Base-by-base conservation (phyloP, 1,139 yeast genomes). In the Candida labiduridarum region DNA sequence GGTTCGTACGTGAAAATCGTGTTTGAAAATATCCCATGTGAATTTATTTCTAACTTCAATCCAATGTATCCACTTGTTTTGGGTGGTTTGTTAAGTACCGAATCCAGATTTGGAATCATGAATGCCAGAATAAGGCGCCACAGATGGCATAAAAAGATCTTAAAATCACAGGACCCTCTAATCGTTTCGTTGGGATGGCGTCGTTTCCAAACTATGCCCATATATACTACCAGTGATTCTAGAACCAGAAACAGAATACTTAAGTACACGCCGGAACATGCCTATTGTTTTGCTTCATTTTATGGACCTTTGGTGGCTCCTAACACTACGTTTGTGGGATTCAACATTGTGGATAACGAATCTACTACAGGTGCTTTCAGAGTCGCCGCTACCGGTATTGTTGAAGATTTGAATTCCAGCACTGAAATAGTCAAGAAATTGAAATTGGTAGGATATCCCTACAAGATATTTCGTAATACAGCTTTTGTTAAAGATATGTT, bases 401-500 rank as follows among this genome's bases (percentile, higher is more conserved):
- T 95, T 39, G 95, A 90, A 67, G 98, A 94, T 66, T 86, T 94
- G 62, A 96, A 95, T 68, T 85, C 89, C 1, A 82, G 89, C 7
- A 90, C 85, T 42, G 97, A 94, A 66, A 92, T 95, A 59, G 99
- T 94, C 52, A 95, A 95, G 75, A 95, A 95, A 66, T 80, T 95
- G 70, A 95, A 95, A 68, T 80, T 95, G 55, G 97, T 94, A 30
- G 99, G 99, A 48, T 80, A 90, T 65, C 98, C 99, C 27, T 85
- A 87, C 68, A 92, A 95, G 74, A 84, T 95, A 44, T 94, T 86
- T 83, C 87, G 91, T 64, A 95, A 94, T 71, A 95, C 99, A 3
- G 99, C 99, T 1, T 95, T 95, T 64, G 85, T 95, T 64, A 92
- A 90, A 69, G 98, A 92, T 63, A 95, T 95, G 99, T 95, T 95